phyloP scores from a whole-genome alignment of 306 rosid genomes.

The Quercus gilva region DNA sequence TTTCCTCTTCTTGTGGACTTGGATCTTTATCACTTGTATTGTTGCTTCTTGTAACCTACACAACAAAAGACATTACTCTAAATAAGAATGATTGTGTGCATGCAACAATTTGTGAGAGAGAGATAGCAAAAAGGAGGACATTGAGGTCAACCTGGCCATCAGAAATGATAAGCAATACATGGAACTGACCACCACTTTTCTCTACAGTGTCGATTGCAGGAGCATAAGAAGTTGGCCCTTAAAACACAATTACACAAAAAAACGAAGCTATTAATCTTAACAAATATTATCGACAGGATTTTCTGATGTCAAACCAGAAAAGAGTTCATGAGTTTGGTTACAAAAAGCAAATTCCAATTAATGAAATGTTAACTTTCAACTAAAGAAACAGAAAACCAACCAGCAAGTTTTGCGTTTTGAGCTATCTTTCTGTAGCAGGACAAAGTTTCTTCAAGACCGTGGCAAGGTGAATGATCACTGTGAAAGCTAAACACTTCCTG shows the following conservation, averaged over 20 bases:
- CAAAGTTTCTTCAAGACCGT: constrained; percentile 79
- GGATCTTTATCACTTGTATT: constrained; percentile 40
- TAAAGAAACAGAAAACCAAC: too few relatives aligned
- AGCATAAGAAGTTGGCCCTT: constrained; percentile 90
- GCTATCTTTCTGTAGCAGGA: constrained; percentile 67
- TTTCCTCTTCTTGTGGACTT: constrained; percentile 78
- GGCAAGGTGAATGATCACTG: constrained; percentile 74
- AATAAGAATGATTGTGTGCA: neutral
- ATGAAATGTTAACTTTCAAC: too few relatives aligned
- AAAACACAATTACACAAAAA: constrained; percentile 22
- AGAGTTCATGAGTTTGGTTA: too few relatives aligned
- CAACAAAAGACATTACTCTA: constrained; percentile 10
- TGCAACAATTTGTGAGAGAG: neutral
- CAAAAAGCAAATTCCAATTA: too few relatives aligned
- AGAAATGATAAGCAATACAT: constrained; percentile 75
- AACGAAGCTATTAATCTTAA: constrained; percentile 7
- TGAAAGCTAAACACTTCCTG: constrained; percentile 85
- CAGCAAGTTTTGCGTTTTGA: constrained; percentile 30
- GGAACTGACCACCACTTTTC: constrained; percentile 76
- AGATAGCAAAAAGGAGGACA: neutral
- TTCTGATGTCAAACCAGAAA: neutral
- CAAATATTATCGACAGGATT: neutral
- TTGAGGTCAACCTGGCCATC: constrained; percentile 71
- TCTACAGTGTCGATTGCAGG: constrained; percentile 88
- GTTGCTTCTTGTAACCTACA: constrained; percentile 66